Conservation (phyloP, 768 basidiomycete species). For the Strobilomyces confusus region DNA sequence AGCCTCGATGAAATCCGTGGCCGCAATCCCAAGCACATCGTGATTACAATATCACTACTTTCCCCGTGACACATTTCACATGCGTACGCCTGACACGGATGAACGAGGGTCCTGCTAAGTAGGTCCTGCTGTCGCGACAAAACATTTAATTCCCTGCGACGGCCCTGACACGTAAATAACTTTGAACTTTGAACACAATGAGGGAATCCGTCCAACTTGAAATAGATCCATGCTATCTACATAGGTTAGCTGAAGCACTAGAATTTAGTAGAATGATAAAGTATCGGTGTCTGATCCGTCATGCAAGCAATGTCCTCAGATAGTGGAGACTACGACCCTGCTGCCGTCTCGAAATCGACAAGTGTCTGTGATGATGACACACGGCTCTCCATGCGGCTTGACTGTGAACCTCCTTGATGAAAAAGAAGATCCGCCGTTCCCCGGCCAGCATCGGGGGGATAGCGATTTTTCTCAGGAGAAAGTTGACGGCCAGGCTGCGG, state of each 20-base stretch:
- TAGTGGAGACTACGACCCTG: conserved; percentile 17
- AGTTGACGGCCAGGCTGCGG: conserved; percentile 23
- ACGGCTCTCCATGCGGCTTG: conserved; percentile 26
- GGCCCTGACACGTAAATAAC: conserved; percentile 5
- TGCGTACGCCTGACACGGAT: no score
- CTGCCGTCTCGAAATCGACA: conserved; percentile 25
- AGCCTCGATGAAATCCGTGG: conserved; percentile 50
- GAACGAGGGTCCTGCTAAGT: no score
- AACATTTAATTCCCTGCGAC: background rate
- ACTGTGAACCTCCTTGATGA: conserved; percentile 29
- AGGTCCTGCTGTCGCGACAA: no score
- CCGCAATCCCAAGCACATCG: conserved; percentile 11
- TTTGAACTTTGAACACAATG: conserved; percentile 12
- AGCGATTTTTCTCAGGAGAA: conserved; percentile 46
- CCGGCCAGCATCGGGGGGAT: conserved; percentile 35
- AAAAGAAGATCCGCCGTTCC: conserved; percentile 20
- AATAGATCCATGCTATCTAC: conserved; percentile 21
- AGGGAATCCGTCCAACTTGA: conserved; percentile 7
- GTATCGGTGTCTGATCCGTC: conserved; percentile 21
- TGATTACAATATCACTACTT: conserved; percentile 12
- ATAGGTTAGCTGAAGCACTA: conserved; percentile 32
- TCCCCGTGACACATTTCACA: background rate
- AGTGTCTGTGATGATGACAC: conserved; percentile 27
- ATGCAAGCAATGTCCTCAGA: conserved; percentile 11
- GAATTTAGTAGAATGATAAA: conserved; percentile 25